Percentiles rank a stretch among this genome's conserved stretches.
phyloP scores from a whole-genome alignment of 768 basidiomycete genomes.

The Saitozyma sp. region DNA sequence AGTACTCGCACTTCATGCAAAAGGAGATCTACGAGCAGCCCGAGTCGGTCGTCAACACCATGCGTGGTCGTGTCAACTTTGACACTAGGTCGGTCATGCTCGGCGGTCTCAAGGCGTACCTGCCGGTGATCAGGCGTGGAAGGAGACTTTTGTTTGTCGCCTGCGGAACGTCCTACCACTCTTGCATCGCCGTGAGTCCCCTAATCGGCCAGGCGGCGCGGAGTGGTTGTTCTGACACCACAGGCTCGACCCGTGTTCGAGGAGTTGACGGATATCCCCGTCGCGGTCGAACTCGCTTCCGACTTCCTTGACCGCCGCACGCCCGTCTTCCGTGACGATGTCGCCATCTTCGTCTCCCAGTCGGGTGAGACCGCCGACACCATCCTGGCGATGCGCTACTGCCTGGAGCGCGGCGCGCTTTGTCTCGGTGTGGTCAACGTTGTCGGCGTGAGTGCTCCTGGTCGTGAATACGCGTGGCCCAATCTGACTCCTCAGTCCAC shows the following conservation, averaged over 20 bases:
- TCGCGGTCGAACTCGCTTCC: constrained; percentile 92
- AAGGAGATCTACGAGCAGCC: constrained; percentile 99
- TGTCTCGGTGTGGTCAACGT: constrained; percentile 98
- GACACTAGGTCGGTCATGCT: constrained; percentile 87
- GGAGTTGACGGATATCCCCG: constrained; percentile 97
- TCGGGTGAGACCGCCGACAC: constrained; percentile 99
- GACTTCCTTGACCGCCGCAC: constrained; percentile 99
- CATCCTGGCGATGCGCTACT: constrained; percentile 92
- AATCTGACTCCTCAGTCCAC: constrained; percentile 60
- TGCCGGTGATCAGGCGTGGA: constrained; percentile 92
- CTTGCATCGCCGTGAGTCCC: constrained; percentile 69
- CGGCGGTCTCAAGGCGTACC: constrained; percentile 90
- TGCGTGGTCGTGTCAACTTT: constrained; percentile 99
- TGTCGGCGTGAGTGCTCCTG: constrained; percentile 61
- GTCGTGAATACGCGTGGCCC: background rate
- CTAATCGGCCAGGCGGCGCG: background rate
- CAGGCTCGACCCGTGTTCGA: constrained; percentile 93
- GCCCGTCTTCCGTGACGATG: constrained; percentile 98
- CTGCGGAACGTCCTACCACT: constrained; percentile 99
- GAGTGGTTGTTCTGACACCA: background rate
- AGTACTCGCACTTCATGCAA: constrained; percentile 99
- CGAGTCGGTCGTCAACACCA: constrained; percentile 98
- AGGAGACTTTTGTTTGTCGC: constrained; percentile 94
- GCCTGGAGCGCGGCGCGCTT: constrained; percentile 91
- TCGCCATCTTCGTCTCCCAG: constrained; percentile 93